Evolutionary conservation across 257 asterid species (phyloP).

Genomic region (Solanum bulbocastanum): DNA sequence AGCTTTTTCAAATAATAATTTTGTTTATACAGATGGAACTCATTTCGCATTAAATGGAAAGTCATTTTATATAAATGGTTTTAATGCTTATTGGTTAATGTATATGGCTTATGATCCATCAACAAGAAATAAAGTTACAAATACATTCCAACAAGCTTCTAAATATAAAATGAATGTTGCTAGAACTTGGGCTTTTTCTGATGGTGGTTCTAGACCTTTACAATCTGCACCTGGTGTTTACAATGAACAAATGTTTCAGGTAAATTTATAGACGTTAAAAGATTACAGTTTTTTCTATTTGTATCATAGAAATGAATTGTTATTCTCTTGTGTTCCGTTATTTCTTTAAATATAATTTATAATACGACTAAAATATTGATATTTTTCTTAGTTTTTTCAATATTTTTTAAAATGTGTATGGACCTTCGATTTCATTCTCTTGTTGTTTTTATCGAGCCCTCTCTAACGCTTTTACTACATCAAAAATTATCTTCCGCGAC

Average conservation of each 20-base stretch:
- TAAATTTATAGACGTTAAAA: not conserved
- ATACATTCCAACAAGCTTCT: constrained; percentile 15
- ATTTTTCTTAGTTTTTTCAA: too few relatives aligned
- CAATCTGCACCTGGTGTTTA: constrained; percentile 18
- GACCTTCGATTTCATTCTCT: too few relatives aligned
- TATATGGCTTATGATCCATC: constrained; percentile 16
- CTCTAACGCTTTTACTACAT: too few relatives aligned
- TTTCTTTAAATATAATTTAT: too few relatives aligned
- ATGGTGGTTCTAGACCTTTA: constrained; percentile 16
- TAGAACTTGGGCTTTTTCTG: constrained; percentile 22
- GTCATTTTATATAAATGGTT: constrained; percentile 15
- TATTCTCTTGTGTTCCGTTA: too few relatives aligned
- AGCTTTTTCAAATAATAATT: not conserved
- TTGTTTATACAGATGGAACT: constrained; percentile 10
- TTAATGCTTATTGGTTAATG: constrained; percentile 31
- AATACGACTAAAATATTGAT: too few relatives aligned
- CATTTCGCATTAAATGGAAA: constrained; percentile 7
- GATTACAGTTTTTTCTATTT: too few relatives aligned
- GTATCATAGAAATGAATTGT: too few relatives aligned
- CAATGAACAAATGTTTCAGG: constrained; percentile 11
- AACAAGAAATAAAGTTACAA: constrained; percentile 4
- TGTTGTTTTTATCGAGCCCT: too few relatives aligned
- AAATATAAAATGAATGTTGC: constrained; percentile 19
- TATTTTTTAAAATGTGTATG: too few relatives aligned
- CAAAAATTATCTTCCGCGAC: too few relatives aligned